phyloP scores from a whole-genome alignment of 495 filamentous ascomycete species.

The Aspergillus taichungensis region DNA sequence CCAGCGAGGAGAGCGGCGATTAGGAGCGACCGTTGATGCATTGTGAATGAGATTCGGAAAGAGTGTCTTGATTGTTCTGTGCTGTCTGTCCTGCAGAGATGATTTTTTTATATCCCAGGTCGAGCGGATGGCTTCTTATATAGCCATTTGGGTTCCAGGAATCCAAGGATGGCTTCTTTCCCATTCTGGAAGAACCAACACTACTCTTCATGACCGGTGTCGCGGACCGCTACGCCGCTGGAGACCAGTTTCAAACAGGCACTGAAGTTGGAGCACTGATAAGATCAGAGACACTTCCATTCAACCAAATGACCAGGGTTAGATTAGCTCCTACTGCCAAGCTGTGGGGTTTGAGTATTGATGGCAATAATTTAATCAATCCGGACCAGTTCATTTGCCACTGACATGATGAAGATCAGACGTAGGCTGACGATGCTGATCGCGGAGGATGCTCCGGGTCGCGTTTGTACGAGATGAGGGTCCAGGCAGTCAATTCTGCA shows the following conservation, averaged over 20 bases:
- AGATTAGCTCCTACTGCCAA: no score
- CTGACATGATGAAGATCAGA: conserved; percentile 8
- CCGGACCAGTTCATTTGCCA: background rate
- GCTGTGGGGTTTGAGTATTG: background rate
- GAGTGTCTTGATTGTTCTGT: conserved; percentile 5
- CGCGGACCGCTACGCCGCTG: conserved; percentile 21
- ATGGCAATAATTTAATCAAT: conserved; percentile 2
- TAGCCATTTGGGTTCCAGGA: background rate
- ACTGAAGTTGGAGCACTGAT: conserved; percentile 4
- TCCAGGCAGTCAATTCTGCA: no score
- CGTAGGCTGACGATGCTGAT: background rate
- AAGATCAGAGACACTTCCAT: conserved; percentile 9
- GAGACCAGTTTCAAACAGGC: conserved; percentile 15
- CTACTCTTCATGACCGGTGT: conserved; percentile 7
- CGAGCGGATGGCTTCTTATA: conserved; percentile 16
- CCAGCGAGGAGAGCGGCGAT: conserved; percentile 23
- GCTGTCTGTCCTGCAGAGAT: conserved; percentile 27
- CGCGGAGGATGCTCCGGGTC: conserved; percentile 22
- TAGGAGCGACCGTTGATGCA: conserved; percentile 28
- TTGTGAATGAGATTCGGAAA: conserved; percentile 6
- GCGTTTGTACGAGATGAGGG: conserved; percentile 4
- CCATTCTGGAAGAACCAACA: background rate
- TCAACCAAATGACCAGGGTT: conserved; percentile 11
- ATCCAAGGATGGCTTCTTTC: background rate
- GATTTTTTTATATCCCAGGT: conserved; percentile 6